A percentile compares a stretch with the other conserved stretches of the same genome.
These are phyloP conservation scores for Trichosanthes cucumerina DNA, from an alignment of 306 rosid genomes.

Conservation along the genomic window DNA sequence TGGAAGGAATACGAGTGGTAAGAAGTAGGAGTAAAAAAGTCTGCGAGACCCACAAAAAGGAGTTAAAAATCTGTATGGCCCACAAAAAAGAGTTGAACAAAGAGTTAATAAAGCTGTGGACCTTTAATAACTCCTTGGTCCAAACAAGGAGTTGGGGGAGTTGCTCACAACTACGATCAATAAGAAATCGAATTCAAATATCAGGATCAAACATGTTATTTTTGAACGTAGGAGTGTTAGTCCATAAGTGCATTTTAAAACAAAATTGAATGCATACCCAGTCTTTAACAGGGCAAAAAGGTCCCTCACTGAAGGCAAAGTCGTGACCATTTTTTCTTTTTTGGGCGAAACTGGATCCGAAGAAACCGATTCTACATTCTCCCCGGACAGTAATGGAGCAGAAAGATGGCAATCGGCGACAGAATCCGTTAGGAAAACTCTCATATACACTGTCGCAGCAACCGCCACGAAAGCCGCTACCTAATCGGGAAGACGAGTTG, in stretches of 20 bases:
- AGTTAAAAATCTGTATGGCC: no score
- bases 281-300: constrained; percentile 43
- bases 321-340: constrained; percentile 15
- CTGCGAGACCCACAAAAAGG: no score
- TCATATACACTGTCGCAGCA: constrained; percentile 51
- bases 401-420: constrained; percentile 27
- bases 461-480: constrained; percentile 53
- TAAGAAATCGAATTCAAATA: background rate
- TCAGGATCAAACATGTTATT: background rate
- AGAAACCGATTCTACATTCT: constrained; percentile 15
- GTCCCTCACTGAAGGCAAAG: constrained; percentile 46
- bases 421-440: constrained; percentile 67
- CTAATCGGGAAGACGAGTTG: constrained; percentile 12
- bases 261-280: constrained; percentile 26
- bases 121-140: no score
- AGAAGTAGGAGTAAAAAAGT: no score
- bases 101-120: no score
- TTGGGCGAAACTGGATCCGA: constrained; percentile 22
- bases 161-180: no score
- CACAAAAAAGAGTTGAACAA: no score
- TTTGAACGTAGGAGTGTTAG: background rate
- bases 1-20: no score
- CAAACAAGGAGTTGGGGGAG: no score
- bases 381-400: constrained; percentile 41
- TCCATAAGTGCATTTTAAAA: background rate